Conservation (phyloP, 768 basidiomycete genomes). For the Neoboletus magnificus region DNA sequence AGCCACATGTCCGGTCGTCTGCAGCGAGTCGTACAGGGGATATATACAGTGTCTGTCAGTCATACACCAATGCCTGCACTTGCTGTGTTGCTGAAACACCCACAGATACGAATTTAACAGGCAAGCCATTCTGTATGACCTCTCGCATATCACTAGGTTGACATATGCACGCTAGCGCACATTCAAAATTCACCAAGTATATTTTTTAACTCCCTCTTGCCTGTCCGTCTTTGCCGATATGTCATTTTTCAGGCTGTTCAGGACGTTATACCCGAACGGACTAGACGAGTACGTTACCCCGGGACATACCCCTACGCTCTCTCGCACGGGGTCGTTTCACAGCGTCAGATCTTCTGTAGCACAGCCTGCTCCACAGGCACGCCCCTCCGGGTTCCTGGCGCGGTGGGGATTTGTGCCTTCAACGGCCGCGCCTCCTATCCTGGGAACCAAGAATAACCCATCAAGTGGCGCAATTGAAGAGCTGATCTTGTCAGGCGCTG, state of each 20-base stretch:
- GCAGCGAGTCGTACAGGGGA: constrained; percentile 73
- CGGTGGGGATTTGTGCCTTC: constrained; percentile 29
- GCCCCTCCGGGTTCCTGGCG: constrained; percentile 36
- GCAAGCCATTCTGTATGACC: constrained; percentile 29
- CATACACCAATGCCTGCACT: neutral
- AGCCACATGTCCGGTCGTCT: neutral
- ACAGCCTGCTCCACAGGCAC: constrained; percentile 14
- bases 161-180: constrained; percentile 40
- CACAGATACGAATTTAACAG: constrained; percentile 51
- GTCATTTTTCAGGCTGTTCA: constrained; percentile 51
- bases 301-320: constrained; percentile 31
- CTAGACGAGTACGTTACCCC: constrained; percentile 45
- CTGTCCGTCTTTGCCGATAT: constrained; percentile 1
- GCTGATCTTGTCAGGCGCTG: constrained; percentile 68
- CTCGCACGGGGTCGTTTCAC: constrained; percentile 34
- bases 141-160: neutral
- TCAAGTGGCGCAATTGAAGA: constrained; percentile 65
- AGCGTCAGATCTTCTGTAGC: constrained; percentile 15
- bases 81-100: constrained; percentile 10
- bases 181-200: constrained; percentile 72
- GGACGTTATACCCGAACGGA: constrained; percentile 62
- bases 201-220: neutral
- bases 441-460: constrained; percentile 22
- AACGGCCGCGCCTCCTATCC: constrained; percentile 10
- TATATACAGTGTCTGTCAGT: constrained; percentile 75